These are phyloP conservation scores for Botrytis fabae DNA, from an alignment of 2,329 filamentous ascomycete species.

Conservation along the genomic window DNA sequence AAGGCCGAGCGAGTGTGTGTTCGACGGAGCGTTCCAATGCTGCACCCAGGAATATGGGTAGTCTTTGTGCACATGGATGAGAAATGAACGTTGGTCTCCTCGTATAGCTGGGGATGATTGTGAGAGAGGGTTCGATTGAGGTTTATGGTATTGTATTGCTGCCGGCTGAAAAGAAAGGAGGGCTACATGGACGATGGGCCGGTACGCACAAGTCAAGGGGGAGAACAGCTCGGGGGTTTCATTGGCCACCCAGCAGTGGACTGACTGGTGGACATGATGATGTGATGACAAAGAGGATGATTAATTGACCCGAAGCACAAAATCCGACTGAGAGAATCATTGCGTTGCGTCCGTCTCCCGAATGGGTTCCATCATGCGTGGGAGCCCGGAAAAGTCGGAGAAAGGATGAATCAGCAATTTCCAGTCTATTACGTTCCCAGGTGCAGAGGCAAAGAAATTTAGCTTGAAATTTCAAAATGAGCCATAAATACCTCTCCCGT, in stretches of 20 bases:
- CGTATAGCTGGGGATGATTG: not conserved
- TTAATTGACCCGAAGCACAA: not conserved
- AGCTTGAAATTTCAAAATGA: not conserved
- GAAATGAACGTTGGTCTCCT: not conserved
- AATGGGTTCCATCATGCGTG: not conserved
- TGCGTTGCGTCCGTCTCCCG: not conserved
- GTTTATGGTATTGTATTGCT: too few relatives aligned
- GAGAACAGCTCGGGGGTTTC: too few relatives aligned
- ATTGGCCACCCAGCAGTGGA: too few relatives aligned
- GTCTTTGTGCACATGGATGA: not conserved
- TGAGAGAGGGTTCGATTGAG: not conserved
- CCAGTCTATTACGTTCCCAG: not conserved
- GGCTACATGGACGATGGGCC: not conserved
- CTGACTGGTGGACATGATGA: not conserved
- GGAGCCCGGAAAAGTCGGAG: slow-evolving; percentile 16
- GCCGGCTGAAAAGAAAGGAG: too few relatives aligned
- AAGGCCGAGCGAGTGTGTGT: not conserved
- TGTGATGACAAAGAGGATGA: slow-evolving; percentile 6
- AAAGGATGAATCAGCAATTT: slow-evolving; percentile 7
- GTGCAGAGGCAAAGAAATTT: slow-evolving; percentile 9
- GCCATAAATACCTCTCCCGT: slow-evolving; percentile 2
- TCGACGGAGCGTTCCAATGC: not conserved
- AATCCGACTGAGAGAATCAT: not conserved
- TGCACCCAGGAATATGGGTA: not conserved
- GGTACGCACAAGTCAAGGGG: too few relatives aligned